A percentile compares a stretch with the other conserved stretches of the same genome.
Evolutionary conservation across 352 stramenopile species (phyloP).

Genomic region (Pythium rhizo-oryzae): DNA sequence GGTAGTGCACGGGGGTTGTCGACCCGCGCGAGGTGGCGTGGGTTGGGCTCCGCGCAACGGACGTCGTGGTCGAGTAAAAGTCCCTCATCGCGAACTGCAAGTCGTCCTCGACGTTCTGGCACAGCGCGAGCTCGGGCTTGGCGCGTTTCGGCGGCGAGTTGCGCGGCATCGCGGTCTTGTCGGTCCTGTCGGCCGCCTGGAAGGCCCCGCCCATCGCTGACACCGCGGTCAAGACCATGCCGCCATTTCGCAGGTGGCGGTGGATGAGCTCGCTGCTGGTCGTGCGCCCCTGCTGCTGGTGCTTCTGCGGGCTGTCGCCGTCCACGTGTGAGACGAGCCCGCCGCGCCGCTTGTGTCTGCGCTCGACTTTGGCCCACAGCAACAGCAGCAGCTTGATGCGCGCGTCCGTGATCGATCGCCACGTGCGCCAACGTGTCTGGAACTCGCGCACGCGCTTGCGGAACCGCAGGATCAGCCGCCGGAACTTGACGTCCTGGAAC

Average conservation of each 20-base stretch:
- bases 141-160: constrained; percentile 18
- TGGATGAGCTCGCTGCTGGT: constrained; percentile 32
- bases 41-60: constrained; percentile 6
- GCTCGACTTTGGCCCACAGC: constrained; percentile 68
- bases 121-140: constrained; percentile 39
- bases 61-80: constrained; percentile 41
- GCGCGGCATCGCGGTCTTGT: not conserved
- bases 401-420: constrained; percentile 71
- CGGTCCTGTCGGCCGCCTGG: not conserved
- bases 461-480: constrained; percentile 76
- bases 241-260: constrained; percentile 64
- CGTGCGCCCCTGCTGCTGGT: not conserved
- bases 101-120: constrained; percentile 50
- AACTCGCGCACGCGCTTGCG: constrained; percentile 75
- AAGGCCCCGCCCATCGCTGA: constrained; percentile 5
- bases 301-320: not conserved
- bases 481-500: constrained; percentile 86
- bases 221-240: constrained; percentile 47
- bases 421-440: constrained; percentile 73
- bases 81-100: constrained; percentile 65
- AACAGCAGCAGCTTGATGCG: constrained; percentile 72
- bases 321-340: constrained; percentile 16
- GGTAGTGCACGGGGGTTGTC: constrained; percentile 12
- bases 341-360: constrained; percentile 49
- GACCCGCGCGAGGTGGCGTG: not conserved